These are phyloP conservation scores for Aspergillus alliaceus DNA, from an alignment of 2,329 filamentous ascomycete genomes.

Conservation along the genomic window DNA sequence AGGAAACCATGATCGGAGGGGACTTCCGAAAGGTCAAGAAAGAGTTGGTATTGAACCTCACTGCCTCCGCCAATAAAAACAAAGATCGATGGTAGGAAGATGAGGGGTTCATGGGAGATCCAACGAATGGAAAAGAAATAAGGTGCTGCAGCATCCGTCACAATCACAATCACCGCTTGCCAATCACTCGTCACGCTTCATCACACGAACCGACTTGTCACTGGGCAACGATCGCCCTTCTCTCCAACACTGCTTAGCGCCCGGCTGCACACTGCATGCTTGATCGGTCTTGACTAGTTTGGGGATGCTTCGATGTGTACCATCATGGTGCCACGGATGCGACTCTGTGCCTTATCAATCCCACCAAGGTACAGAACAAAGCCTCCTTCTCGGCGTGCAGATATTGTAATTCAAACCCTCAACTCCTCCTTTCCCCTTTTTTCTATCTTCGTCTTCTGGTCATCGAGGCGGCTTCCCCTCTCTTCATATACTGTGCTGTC, in stretches of 20 bases:
- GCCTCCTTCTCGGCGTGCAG: neutral
- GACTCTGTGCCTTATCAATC: slow-evolving; percentile 6
- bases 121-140: slow-evolving; percentile 17
- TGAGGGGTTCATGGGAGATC: slow-evolving; percentile 4
- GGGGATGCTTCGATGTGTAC: neutral
- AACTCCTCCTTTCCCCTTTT: too few relatives aligned
- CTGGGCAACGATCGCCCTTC: neutral
- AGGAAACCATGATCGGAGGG: neutral
- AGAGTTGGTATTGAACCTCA: too few relatives aligned
- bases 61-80: neutral
- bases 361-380: slow-evolving; percentile 4
- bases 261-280: slow-evolving; percentile 11
- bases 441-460: too few relatives aligned
- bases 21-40: neutral
- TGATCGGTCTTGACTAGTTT: slow-evolving; percentile 7
- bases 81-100: too few relatives aligned
- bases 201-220: slow-evolving; percentile 13
- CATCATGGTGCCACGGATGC: neutral
- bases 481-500: neutral
- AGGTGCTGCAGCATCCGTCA: slow-evolving; percentile 32
- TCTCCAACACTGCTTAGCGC: too few relatives aligned
- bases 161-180: slow-evolving; percentile 31
- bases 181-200: slow-evolving; percentile 24
- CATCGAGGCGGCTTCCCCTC: neutral
- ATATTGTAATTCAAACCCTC: too few relatives aligned